These are phyloP conservation scores for Porphyrellus cyaneotinctus DNA, from an alignment of 768 basidiomycete species.

Conservation along the genomic window DNA sequence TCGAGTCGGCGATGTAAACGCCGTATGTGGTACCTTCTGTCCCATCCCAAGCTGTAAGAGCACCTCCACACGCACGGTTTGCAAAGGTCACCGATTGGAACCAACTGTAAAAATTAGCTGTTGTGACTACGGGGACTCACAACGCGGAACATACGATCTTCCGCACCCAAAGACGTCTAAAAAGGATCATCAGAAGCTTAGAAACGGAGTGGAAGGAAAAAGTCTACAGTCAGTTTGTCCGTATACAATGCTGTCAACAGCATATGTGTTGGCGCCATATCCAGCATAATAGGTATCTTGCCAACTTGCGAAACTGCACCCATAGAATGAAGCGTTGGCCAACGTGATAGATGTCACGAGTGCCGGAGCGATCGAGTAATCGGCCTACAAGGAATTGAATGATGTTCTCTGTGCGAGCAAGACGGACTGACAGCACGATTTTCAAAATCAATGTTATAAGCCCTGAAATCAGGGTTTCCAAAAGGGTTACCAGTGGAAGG, in stretches of 20 bases:
- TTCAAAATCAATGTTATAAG: conserved; percentile 64
- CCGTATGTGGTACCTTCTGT: conserved; percentile 40
- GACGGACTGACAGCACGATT: conserved; percentile 52
- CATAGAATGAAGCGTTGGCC: conserved; percentile 57
- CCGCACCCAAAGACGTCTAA: conserved; percentile 16
- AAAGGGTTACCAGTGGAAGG: conserved; percentile 47
- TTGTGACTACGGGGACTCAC: not conserved
- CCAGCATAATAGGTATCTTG: conserved; percentile 58
- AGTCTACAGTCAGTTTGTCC: conserved; percentile 61
- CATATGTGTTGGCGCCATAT: conserved; percentile 53
- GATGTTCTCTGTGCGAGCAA: not conserved
- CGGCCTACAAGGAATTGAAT: conserved; percentile 34
- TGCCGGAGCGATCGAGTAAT: conserved; percentile 58
- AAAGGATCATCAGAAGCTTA: not conserved
- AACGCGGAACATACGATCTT: not conserved
- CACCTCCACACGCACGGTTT: conserved; percentile 62
- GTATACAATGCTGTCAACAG: conserved; percentile 57
- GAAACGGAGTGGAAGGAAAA: not conserved
- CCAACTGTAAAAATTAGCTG: conserved; percentile 37
- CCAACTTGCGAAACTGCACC: conserved; percentile 12
- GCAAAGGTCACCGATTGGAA: conserved; percentile 58
- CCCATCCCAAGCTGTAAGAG: conserved; percentile 62
- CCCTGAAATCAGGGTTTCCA: conserved; percentile 56
- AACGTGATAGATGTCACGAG: conserved; percentile 60
- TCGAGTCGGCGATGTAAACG: conserved; percentile 52